Evolutionary conservation across 2,329 filamentous ascomycete species (phyloP), one percentile per base, ranked within the genome.

Genomic region (Verticillium albo-atrum): DNA sequence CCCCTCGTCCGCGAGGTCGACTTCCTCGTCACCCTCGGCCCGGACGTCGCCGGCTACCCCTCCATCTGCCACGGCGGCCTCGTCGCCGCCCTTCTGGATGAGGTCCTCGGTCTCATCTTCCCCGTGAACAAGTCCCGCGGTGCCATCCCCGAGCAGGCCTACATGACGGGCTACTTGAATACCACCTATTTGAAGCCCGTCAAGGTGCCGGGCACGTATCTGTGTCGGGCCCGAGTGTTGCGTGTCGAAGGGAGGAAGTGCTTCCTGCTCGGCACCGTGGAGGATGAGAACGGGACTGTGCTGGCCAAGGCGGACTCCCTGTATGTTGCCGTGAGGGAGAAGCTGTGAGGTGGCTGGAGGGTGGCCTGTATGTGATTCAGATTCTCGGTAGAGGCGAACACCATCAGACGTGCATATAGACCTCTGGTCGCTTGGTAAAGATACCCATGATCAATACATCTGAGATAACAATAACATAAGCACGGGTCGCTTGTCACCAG

Each of bases 11-110:
- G 62, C 28, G 65, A 70, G 56, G 64, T 72, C 52, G 63, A 66
- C 3, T 66, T 70, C 5, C 66, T 77, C 28, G 68, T 73, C 54
- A 65, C 70, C 1, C 65, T 76, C 7, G 71, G 72, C 5, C 63
- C 70, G 3, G 72, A 71, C 3, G 65, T 77, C 7, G 70, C 66
- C 12, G 73, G 75, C 3, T 72, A 68, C 53, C 62, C 68, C 1
- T 64, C 64, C 25, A 60, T 76, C 14, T 62, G 73, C 7, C 75
- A 77, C 60, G 75, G 75, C 4, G 75, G 75, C 25, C 64, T 77
- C 59, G 68, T 70, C 17, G 70, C 71, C 56, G 65, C 75, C 15
- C 60, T 77, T 55, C 61, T 74, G 28, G 75, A 78, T 54, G 75
- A 77, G 68, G 65, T 69, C 12, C 72, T 74, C 64, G 73, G 74